Base-by-base conservation (phyloP, 192 early-diverging fungal species). In the Dissophora globulifera region DNA sequence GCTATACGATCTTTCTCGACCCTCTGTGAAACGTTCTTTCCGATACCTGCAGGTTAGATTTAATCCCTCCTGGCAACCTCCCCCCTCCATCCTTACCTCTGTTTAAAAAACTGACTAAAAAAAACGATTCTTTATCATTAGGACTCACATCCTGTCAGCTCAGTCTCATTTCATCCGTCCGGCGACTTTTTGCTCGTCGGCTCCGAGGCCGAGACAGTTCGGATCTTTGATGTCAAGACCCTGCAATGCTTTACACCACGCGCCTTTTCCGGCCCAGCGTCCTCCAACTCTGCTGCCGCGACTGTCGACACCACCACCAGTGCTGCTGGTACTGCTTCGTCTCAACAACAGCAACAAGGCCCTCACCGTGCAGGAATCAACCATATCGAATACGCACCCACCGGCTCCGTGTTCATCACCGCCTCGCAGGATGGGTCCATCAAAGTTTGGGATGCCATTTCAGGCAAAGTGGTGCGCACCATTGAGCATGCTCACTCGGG, bases 141-240 rank as follows among this genome's bases (percentile, higher is more conserved):
- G 80, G 95, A 97, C 78, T 84, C 91, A 23, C 86, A 89, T 55
- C 83, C 92, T 8, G 90, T 93, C 62, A 76, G 88, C 29, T 92
- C 92, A 7, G 91, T 97, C 10, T 85, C 86, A 6, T 98, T 98
- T 81, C 96, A 98, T 80, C 96, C 96, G 13, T 92, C 91, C 6
- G 96, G 95, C 43, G 95, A 96, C 69, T 96, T 86, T 78, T 69
- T 98, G 31, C 80, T 91, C 2, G 89, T 92, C 10, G 89, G 89
- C 31, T 78, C 63, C 2, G 91, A 95, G 51, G 89, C 93, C 57
- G 84, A 85, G 32, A 88, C 91, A 10, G 86, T 96, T 31, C 85
- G 96, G 23, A 87, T 96, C 29, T 95, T 89, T 69, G 94, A 95
- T 78, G 90, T 95, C 29, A 91, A 93, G 62, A 93, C 93, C 0